phyloP scores from a whole-genome alignment of 331 rosid genomes.

The Malus hybrid region DNA sequence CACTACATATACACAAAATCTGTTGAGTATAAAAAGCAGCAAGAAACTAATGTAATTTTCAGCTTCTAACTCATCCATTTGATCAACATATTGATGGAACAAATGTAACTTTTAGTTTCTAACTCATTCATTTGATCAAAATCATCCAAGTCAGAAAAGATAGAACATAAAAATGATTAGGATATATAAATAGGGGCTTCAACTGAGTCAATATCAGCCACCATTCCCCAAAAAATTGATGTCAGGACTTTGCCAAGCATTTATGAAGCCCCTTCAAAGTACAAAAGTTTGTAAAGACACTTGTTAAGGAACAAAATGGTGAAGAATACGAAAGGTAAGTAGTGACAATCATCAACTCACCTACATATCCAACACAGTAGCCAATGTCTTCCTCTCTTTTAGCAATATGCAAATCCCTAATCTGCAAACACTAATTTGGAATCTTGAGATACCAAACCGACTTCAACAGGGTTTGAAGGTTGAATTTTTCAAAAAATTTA shows the following conservation, averaged over 20 bases:
- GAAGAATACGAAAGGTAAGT: not conserved
- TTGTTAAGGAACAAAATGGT: not conserved
- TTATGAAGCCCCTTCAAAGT: constrained; percentile 56
- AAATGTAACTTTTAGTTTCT: too few species aligned
- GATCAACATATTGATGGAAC: too few species aligned
- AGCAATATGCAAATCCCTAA: constrained; percentile 73
- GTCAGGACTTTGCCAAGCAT: constrained; percentile 85
- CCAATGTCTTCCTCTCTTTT: constrained; percentile 66
- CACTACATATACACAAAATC: too few species aligned
- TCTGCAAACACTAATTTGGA: constrained; percentile 31
- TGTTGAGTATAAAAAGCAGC: too few species aligned
- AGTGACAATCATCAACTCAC: constrained; percentile 26
- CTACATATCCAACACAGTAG: constrained; percentile 83
- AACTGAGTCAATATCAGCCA: constrained; percentile 35
- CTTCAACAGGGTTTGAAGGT: not conserved
- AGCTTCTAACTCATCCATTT: too few species aligned
- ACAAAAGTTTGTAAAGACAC: not conserved
- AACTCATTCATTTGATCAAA: too few species aligned
- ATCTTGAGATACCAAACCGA: not conserved
- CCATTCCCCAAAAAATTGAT: constrained; percentile 61
- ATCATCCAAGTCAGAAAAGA: too few species aligned
- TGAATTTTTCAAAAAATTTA: too few species aligned
- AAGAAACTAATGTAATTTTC: too few species aligned
- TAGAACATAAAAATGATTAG: too few species aligned
- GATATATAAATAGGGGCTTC: too few species aligned